Conservation (phyloP, 2,329 filamentous ascomycete species). For the Calonectria pseudoturangicola region DNA sequence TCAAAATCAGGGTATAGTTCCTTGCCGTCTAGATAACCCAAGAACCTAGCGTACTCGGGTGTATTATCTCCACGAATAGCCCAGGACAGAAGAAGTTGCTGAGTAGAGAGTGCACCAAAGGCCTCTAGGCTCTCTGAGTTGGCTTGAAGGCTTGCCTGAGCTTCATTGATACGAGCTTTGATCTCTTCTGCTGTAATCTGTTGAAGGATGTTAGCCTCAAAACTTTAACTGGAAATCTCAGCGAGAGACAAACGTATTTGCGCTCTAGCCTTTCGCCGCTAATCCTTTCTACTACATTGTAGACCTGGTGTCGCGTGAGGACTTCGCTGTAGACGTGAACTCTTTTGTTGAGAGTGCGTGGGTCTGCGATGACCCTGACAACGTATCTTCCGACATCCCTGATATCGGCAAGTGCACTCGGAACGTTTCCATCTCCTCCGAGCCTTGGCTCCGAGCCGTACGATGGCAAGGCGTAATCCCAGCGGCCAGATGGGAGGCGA, state of each 20-base stretch:
- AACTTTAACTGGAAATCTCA: background rate
- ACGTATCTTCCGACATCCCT: slow-evolving; percentile 71
- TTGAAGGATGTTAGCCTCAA: background rate
- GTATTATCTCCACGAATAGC: slow-evolving; percentile 72
- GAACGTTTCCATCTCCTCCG: slow-evolving; percentile 66
- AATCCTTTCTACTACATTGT: slow-evolving; percentile 65
- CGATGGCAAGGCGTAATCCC: slow-evolving; percentile 51
- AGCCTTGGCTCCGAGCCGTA: slow-evolving; percentile 59
- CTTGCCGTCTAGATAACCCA: slow-evolving; percentile 71
- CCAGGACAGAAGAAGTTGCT: slow-evolving; percentile 56
- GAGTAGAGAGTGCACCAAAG: no score
- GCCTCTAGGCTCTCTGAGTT: no score
- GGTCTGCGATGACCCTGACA: slow-evolving; percentile 69
- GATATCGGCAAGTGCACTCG: slow-evolving; percentile 66
- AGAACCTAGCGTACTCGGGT: slow-evolving; percentile 70
- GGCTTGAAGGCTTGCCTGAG: background rate
- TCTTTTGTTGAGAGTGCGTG: slow-evolving; percentile 70
- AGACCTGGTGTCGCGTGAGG: slow-evolving; percentile 66
- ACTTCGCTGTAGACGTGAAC: slow-evolving; percentile 69
- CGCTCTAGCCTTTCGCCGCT: slow-evolving; percentile 66
- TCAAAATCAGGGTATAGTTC: slow-evolving; percentile 68
- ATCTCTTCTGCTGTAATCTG: background rate
- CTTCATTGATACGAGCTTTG: background rate
- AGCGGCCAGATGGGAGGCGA: slow-evolving; percentile 50
- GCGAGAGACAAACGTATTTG: slow-evolving; percentile 18